These are phyloP conservation scores for Stramenopiles sp. DNA, from an alignment of 352 stramenopile species.

Conservation along the genomic window DNA sequence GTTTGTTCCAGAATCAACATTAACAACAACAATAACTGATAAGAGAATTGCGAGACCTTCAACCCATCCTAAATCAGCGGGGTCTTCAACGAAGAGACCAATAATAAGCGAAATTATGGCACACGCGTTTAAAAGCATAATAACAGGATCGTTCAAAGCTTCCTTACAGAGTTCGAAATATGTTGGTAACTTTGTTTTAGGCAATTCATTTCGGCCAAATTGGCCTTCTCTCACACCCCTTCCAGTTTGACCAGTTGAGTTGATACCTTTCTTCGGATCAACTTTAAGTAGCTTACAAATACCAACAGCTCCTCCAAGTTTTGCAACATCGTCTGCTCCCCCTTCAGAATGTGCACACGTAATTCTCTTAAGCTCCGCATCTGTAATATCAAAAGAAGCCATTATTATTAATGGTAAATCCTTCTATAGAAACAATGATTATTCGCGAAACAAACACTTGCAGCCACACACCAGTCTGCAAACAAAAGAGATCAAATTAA, in stretches of 20 bases:
- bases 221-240: too few species aligned
- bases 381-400: too few species aligned
- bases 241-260: background rate
- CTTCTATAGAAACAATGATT: too few species aligned
- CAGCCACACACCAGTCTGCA: too few species aligned
- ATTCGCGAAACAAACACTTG: too few species aligned
- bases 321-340: too few species aligned
- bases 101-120: background rate
- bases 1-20: constrained; percentile 42
- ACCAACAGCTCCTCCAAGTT: too few species aligned
- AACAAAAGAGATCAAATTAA: too few species aligned
- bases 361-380: too few species aligned
- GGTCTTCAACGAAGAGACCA: background rate
- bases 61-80: constrained; percentile 25
- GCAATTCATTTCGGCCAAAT: constrained; percentile 1
- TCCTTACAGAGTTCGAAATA: constrained; percentile 6
- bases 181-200: background rate
- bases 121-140: constrained; percentile 35
- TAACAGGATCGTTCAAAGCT: constrained; percentile 30
- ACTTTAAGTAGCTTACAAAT: too few species aligned
- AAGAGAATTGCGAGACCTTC: constrained; percentile 47
- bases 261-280: background rate
- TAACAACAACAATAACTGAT: constrained; percentile 38
- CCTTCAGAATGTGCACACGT: too few species aligned
- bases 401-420: too few species aligned